Evolutionary conservation across 345 rosid species (phyloP).

Genomic region (Euphorbia tirucalli): DNA sequence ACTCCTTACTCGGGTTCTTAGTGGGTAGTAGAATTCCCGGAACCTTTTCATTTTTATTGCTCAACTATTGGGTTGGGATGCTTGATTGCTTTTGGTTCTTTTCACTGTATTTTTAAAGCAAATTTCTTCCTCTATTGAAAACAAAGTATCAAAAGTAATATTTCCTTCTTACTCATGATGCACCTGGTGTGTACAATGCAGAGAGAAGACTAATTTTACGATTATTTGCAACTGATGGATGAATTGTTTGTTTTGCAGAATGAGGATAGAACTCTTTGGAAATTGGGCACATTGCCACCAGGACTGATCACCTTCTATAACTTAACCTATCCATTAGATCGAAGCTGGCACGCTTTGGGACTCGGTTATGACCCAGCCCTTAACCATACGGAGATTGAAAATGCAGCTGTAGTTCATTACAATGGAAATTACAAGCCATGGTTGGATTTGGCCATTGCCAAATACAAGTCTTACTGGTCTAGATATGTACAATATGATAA

Average conservation of each 20-base stretch:
- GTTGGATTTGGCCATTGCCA: slow-evolving; percentile 83
- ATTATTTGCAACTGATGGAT: slow-evolving; percentile 12
- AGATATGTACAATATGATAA: slow-evolving; percentile 67
- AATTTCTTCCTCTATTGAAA: too few relatives aligned
- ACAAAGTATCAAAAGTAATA: neutral
- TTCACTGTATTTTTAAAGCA: neutral
- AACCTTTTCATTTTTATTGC: neutral
- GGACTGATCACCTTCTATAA: slow-evolving; percentile 95
- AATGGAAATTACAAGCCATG: slow-evolving; percentile 98
- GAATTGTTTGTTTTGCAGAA: slow-evolving; percentile 53
- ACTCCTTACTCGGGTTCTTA: neutral
- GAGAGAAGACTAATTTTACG: too few relatives aligned
- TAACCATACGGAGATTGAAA: slow-evolving; percentile 80
- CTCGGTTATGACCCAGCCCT: slow-evolving; percentile 99
- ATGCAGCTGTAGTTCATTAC: slow-evolving; percentile 89
- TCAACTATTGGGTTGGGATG: neutral
- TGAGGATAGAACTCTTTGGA: slow-evolving; percentile 96
- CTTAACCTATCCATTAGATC: slow-evolving; percentile 72
- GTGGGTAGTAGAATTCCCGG: neutral
- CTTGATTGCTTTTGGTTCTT: neutral
- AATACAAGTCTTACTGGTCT: slow-evolving; percentile 88
- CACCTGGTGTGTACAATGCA: too few relatives aligned
- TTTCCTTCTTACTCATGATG: neutral
- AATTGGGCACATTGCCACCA: slow-evolving; percentile 93
- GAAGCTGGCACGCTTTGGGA: slow-evolving; percentile 90